phyloP scores from a whole-genome alignment of 2,329 filamentous ascomycete genomes.

The Colletotrichum sidae region DNA sequence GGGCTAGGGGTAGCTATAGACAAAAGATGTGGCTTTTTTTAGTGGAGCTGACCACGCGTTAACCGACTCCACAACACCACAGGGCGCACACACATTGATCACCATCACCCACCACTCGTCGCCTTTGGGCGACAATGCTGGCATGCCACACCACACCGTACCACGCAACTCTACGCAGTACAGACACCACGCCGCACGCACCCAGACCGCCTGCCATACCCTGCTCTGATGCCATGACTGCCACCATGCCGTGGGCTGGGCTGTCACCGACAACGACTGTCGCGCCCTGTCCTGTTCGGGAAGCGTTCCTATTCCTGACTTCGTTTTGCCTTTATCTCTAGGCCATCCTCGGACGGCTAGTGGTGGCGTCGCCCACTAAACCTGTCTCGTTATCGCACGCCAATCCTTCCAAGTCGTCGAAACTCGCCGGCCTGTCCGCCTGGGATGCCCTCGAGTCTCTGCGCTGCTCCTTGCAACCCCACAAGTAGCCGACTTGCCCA shows the following conservation, averaged over 20 bases:
- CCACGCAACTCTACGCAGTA: no score
- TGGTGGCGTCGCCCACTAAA: slow-evolving; percentile 35
- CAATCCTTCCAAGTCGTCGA: slow-evolving; percentile 30
- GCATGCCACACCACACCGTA: background rate
- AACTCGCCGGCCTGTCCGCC: slow-evolving; percentile 27
- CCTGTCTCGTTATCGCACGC: slow-evolving; percentile 35
- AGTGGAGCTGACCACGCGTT: no score
- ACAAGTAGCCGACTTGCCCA: slow-evolving; percentile 9
- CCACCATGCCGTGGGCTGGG: background rate
- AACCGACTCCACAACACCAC: slow-evolving; percentile 8
- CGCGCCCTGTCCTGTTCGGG: slow-evolving; percentile 25
- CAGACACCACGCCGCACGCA: no score
- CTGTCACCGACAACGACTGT: slow-evolving; percentile 11
- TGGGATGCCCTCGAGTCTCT: slow-evolving; percentile 22
- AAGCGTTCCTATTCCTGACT: slow-evolving; percentile 29
- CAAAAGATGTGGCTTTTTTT: no score
- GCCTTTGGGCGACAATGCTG: no score
- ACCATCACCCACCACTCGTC: background rate
- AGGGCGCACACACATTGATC: no score
- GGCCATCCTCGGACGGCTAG: slow-evolving; percentile 29
- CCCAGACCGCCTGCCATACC: no score
- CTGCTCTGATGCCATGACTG: no score
- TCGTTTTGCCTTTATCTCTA: slow-evolving; percentile 36
- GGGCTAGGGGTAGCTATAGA: no score
- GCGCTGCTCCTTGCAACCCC: slow-evolving; percentile 5